Evolutionary conservation across 2,329 filamentous ascomycete genomes (phyloP).

Genomic region (Calonectria leucothoes): DNA sequence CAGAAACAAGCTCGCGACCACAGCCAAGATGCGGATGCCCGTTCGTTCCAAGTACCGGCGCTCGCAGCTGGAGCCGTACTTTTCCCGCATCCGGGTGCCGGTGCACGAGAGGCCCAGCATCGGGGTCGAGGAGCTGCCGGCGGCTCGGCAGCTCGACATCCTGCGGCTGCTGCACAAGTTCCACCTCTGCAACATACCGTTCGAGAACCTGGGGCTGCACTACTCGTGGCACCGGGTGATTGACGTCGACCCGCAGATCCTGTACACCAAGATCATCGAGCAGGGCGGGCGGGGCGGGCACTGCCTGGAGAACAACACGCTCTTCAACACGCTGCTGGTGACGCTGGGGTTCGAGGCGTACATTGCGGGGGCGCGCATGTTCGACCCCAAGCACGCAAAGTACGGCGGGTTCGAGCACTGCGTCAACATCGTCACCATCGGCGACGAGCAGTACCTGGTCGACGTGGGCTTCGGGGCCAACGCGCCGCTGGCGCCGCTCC

Average conservation of each 20-base stretch:
- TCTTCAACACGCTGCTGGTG: constrained; percentile 60
- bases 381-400: constrained; percentile 20
- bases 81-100: constrained; percentile 27
- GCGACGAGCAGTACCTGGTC: constrained; percentile 58
- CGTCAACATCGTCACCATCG: constrained; percentile 68
- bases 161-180: constrained; percentile 48
- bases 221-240: constrained; percentile 54
- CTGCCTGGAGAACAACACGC: constrained; percentile 61
- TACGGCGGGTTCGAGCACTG: constrained; percentile 58
- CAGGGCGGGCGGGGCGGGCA: constrained; percentile 57
- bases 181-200: constrained; percentile 63
- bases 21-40: not conserved
- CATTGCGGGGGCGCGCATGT: constrained; percentile 59
- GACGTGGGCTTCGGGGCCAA: constrained; percentile 73
- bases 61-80: constrained; percentile 26
- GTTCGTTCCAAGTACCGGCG: constrained; percentile 14
- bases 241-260: constrained; percentile 52
- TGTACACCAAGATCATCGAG: constrained; percentile 56
- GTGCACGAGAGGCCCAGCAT: constrained; percentile 2
- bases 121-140: constrained; percentile 5
- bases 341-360: constrained; percentile 62
- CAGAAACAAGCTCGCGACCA: not conserved
- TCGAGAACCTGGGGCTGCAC: constrained; percentile 66
- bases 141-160: constrained; percentile 40
- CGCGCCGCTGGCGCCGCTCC: constrained; percentile 47